A percentile compares a stretch with the other conserved stretches of the same genome.
phyloP scores from a whole-genome alignment of 2,329 filamentous ascomycete species.

The Cladosporium phlei region DNA sequence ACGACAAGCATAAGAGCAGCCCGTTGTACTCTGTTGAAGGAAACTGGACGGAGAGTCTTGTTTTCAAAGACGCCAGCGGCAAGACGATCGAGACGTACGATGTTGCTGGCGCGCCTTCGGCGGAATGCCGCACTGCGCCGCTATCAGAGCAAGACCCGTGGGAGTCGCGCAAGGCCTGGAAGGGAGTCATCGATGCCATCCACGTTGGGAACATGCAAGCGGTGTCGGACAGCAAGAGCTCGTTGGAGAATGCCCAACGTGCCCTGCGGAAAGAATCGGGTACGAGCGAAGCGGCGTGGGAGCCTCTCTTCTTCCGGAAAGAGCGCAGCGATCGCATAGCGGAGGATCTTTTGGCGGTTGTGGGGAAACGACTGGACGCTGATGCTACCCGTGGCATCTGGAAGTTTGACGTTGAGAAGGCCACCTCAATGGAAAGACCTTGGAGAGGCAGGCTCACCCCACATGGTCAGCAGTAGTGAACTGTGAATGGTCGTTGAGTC shows the following conservation, averaged over 20 bases:
- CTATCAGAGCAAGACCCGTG: slow-evolving; percentile 40
- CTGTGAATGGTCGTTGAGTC: neutral
- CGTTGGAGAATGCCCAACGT: slow-evolving; percentile 35
- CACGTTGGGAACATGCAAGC: slow-evolving; percentile 41
- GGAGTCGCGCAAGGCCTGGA: slow-evolving; percentile 43
- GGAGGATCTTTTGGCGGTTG: slow-evolving; percentile 30
- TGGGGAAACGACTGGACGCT: slow-evolving; percentile 44
- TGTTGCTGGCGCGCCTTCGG: slow-evolving; percentile 21
- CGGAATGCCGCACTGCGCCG: slow-evolving; percentile 25
- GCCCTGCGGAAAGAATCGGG: slow-evolving; percentile 38
- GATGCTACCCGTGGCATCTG: slow-evolving; percentile 64
- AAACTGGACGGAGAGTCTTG: slow-evolving; percentile 39
- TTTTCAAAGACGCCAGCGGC: slow-evolving; percentile 33
- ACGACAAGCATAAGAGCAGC: slow-evolving; percentile 28
- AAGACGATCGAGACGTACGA: slow-evolving; percentile 35
- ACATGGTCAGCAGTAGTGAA: slow-evolving; percentile 16
- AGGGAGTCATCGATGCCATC: slow-evolving; percentile 36
- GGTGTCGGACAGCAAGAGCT: slow-evolving; percentile 27
- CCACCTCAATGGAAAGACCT: slow-evolving; percentile 26
- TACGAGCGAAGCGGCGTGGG: slow-evolving; percentile 34
- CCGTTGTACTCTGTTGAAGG: slow-evolving; percentile 38
- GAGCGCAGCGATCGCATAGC: slow-evolving; percentile 26
- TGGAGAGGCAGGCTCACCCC: slow-evolving; percentile 29
- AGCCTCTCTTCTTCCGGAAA: slow-evolving; percentile 38
- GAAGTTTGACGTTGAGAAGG: slow-evolving; percentile 56